These are phyloP conservation scores for Boletus mariae DNA, from an alignment of 1,284 basidiomycete species.

Conservation along the genomic window DNA sequence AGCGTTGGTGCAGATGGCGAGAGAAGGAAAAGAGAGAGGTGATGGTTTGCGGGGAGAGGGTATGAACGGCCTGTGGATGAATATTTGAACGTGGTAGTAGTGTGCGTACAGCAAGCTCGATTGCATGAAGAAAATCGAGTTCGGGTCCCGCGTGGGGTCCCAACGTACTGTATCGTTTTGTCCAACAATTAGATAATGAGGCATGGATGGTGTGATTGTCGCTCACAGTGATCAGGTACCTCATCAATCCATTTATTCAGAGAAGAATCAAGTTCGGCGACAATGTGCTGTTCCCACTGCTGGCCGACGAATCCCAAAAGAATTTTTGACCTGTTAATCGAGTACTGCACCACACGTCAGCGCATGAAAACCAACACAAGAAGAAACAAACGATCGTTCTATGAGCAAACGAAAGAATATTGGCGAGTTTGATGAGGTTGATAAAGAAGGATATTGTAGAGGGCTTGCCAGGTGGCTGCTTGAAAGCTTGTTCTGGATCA, in stretches of 20 bases:
- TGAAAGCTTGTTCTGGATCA: slow-evolving; percentile 48
- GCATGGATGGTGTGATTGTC: neutral
- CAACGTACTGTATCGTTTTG: slow-evolving; percentile 51
- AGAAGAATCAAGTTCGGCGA: slow-evolving; percentile 73
- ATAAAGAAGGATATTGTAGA: slow-evolving; percentile 55
- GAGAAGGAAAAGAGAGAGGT: slow-evolving; percentile 61
- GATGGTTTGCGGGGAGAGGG: slow-evolving; percentile 60
- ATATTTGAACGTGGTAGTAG: slow-evolving; percentile 75
- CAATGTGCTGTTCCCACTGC: slow-evolving; percentile 65
- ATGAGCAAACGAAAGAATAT: slow-evolving; percentile 63
- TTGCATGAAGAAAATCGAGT: slow-evolving; percentile 60
- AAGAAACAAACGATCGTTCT: slow-evolving; percentile 54
- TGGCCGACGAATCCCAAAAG: slow-evolving; percentile 56
- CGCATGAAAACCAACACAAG: neutral
- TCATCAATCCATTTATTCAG: slow-evolving; percentile 76
- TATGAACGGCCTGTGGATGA: slow-evolving; percentile 81
- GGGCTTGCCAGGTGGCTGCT: slow-evolving; percentile 55
- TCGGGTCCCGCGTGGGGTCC: slow-evolving; percentile 64
- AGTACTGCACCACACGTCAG: slow-evolving; percentile 47
- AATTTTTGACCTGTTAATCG: slow-evolving; percentile 66
- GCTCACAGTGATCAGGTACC: slow-evolving; percentile 62
- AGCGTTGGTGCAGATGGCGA: slow-evolving; percentile 83
- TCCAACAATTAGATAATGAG: slow-evolving; percentile 1
- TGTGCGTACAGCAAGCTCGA: slow-evolving; percentile 62
- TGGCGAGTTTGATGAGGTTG: slow-evolving; percentile 55